Evolutionary conservation across 768 basidiomycete species (phyloP), one percentile per base, ranked within the genome.

Genomic region (Calocybe indica): DNA sequence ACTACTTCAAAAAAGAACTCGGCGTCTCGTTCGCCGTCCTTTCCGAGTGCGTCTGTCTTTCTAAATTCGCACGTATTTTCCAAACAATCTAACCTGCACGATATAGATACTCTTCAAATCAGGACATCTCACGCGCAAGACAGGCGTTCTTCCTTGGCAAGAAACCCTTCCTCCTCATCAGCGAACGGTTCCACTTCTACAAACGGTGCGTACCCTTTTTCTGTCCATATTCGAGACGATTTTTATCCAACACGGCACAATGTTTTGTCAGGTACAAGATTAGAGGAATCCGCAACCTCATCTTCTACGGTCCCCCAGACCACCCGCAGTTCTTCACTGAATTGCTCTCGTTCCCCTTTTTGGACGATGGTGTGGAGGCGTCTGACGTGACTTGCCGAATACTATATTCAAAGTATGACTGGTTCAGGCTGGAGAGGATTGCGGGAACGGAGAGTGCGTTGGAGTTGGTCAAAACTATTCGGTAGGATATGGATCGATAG

Each of bases 171-270:
- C 64, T 99, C 30, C 74, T 98, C 52, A 73, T 97, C 59, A 95
- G 89, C 57, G 96, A 99, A 62, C 82, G 96, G n/a, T 98, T 97
- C 74, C 94, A 99, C 65, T 99, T 98, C 65, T 97, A 92, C 75
- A 81, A 90, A 53, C 74, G 92, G 86, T 84, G 38, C 38, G 71
- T 62, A 2, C 22, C 39, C 7, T 35, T 52, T 13, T 29, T 14
- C 28, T 47, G 5, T 37, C n/a, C 35, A 37, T 12, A 37, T 34
- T 10, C 22, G 22, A 22, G 22, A 1, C 22, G 22, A 4, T 4
- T 1, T 22, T 22, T 4, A 22, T 22, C 22, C 22, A 22, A 22
- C 22, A 22, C 22, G 22, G 22, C 22, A 22, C 22, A 22, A 22
- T 22, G 22, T 22, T 22, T 4, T 22, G 54, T 13, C 58, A 91